Evolutionary conservation across 257 asterid genomes (phyloP).

Genomic region (Rhazya stricta): DNA sequence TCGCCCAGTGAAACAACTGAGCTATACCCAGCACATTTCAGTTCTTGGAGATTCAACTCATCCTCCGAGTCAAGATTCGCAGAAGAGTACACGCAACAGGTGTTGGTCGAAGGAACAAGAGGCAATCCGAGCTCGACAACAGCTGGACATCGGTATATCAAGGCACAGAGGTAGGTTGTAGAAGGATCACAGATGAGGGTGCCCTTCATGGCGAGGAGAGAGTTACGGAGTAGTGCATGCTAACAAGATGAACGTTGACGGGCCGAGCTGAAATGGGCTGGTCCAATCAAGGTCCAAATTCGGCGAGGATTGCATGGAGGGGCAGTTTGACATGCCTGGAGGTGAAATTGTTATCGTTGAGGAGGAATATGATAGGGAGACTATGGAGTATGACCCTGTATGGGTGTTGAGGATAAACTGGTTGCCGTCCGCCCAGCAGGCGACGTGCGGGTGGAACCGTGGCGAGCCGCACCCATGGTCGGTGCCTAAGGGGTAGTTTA

Average conservation of each 20-base stretch:
- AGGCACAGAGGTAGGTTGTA: conserved; percentile 10
- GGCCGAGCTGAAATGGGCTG: conserved; percentile 11
- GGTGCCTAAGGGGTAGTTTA: conserved; percentile 15
- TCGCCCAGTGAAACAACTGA: conserved; percentile 8
- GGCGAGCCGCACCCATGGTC: conserved; percentile 12
- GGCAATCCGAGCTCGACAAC: conserved; percentile 2
- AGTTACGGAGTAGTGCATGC: neutral
- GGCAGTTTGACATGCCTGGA: conserved; percentile 11
- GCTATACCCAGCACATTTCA: conserved; percentile 11
- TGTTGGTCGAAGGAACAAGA: neutral
- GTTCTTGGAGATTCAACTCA: neutral
- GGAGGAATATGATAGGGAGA: conserved; percentile 3
- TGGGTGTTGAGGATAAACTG: conserved; percentile 12
- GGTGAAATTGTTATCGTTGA: conserved; percentile 10
- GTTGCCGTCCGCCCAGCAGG: conserved; percentile 1
- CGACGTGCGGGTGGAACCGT: neutral
- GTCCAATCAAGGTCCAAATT: conserved; percentile 9
- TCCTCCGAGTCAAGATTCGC: conserved; percentile 3
- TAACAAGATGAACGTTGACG: neutral
- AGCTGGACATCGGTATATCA: conserved; percentile 4
- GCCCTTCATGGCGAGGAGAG: neutral
- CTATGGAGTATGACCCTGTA: conserved; percentile 2
- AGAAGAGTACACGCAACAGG: conserved; percentile 11
- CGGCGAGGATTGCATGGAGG: neutral
- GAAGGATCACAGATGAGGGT: conserved; percentile 10